These are phyloP conservation scores for Candida peoriensis DNA, from an alignment of 805 yeast genomes.

Conservation along the genomic window DNA sequence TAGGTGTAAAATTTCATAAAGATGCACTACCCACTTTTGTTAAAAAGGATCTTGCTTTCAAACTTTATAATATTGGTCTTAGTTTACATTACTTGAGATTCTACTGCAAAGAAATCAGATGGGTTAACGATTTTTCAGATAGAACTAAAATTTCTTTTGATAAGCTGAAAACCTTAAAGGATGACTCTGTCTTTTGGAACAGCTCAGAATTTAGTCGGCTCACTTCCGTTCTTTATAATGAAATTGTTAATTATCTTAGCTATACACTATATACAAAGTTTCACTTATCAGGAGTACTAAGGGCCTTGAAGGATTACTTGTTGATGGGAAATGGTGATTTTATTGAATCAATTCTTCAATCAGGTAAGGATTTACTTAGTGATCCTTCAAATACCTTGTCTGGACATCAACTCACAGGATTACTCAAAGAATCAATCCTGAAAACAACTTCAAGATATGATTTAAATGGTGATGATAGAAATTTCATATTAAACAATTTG, in stretches of 20 bases:
- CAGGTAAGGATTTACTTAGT: slow-evolving; percentile 48
- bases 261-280: slow-evolving; percentile 43
- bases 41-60: slow-evolving; percentile 32
- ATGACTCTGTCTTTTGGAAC: slow-evolving; percentile 8
- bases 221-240: slow-evolving; percentile 41
- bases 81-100: slow-evolving; percentile 57
- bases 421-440: slow-evolving; percentile 59
- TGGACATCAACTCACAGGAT: slow-evolving; percentile 58
- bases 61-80: slow-evolving; percentile 66
- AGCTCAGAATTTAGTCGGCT: slow-evolving; percentile 26
- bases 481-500: slow-evolving; percentile 43
- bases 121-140: slow-evolving; percentile 47
- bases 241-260: slow-evolving; percentile 49
- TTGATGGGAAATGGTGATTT: slow-evolving; percentile 80
- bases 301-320: slow-evolving; percentile 58
- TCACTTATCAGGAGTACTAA: slow-evolving; percentile 48
- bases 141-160: slow-evolving; percentile 1
- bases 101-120: slow-evolving; percentile 62
- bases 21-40: slow-evolving; percentile 43
- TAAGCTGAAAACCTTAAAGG: slow-evolving; percentile 8
- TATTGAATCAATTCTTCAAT: slow-evolving; percentile 55
- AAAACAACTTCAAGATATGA: slow-evolving; percentile 44
- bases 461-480: slow-evolving; percentile 29
- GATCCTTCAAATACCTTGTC: slow-evolving; percentile 61
- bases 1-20: slow-evolving; percentile 28